Base-by-base conservation (phyloP, 306 rosid species). In the Senna tora region DNA sequence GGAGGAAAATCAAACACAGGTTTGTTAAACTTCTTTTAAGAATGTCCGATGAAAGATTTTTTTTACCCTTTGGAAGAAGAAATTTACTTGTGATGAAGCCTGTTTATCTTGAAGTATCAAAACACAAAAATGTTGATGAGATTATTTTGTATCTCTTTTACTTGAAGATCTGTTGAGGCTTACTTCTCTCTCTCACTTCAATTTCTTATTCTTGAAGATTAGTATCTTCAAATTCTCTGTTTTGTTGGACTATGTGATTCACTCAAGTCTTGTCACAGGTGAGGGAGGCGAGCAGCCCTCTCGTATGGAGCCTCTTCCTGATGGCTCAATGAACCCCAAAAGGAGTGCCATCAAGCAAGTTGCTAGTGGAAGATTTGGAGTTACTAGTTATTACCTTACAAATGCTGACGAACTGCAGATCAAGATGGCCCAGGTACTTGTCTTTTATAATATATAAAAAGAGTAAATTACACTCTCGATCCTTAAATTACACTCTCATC, bases 231-330 rank as follows among this genome's bases (percentile, higher is more conserved):
- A 21, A 49, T 77, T 42, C 34, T 69, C 6, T 59, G 21, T 43
- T 43, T 10, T 75, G 39, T 73, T 57, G 76, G 47, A 46, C 60
- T 45, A 62, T 41, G 63, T 52, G 22, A 74, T 75, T 72, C 34
- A 8, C 32, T 13, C 11, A 20, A 81, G 50, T 67, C 30, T 63
- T 38, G 8, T 36, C 70, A 56, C 63, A 94, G 98, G 99, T 17
- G 99, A 95, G 93, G 99, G 99, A 73, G 99, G 99, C 45, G 99
- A 95, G 85, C 99, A 91, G 62, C 93, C 99, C 42, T 91, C 97
- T 72, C 99, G 99, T 13, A 89, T 95, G 99, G 96, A 88, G 79
- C 89, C 96, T 76, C 99, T 91, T 78, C 72, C 88, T 5, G 90
- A 95, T 83, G 97, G 99, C 60, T 89, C 97, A 55, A 88, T 63